A percentile compares a stretch with the other conserved stretches of the same genome.
Evolutionary conservation across 805 yeast species (phyloP).

Genomic region (Hanseniaspora lachancei): DNA sequence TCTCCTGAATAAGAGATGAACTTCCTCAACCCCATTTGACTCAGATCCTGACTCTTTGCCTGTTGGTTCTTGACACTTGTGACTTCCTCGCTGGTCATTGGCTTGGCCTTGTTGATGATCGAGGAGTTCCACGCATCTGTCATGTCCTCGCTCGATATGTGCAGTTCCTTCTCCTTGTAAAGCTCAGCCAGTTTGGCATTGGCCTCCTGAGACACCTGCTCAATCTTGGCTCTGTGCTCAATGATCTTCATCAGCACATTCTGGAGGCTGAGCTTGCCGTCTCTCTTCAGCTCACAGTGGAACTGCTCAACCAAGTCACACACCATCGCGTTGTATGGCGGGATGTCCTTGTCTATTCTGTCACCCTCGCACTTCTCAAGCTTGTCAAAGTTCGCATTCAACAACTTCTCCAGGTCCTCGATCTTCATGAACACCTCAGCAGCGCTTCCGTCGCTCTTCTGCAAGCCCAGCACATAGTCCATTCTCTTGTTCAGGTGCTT

Average conservation of each 20-base stretch:
- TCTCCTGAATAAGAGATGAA: slow-evolving; percentile 24
- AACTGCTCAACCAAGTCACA: slow-evolving; percentile 77
- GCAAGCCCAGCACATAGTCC: slow-evolving; percentile 42
- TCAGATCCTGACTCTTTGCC: not conserved
- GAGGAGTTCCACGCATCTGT: slow-evolving; percentile 87
- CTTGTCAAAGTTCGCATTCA: slow-evolving; percentile 43
- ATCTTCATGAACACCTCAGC: slow-evolving; percentile 10
- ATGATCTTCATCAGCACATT: slow-evolving; percentile 28
- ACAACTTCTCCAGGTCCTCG: slow-evolving; percentile 29
- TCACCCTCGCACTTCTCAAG: slow-evolving; percentile 40
- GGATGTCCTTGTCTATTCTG: slow-evolving; percentile 34
- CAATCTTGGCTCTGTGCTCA: slow-evolving; percentile 60
- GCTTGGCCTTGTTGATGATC: slow-evolving; percentile 46
- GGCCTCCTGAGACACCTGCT: slow-evolving; percentile 50
- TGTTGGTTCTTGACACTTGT: slow-evolving; percentile 2
- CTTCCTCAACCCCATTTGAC: slow-evolving; percentile 13
- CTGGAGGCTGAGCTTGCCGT: slow-evolving; percentile 31
- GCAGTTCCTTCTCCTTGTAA: slow-evolving; percentile 53
- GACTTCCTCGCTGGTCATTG: not conserved
- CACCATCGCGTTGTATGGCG: slow-evolving; percentile 82
- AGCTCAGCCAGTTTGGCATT: slow-evolving; percentile 53
- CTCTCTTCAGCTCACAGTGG: slow-evolving; percentile 42
- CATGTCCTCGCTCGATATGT: slow-evolving; percentile 81
- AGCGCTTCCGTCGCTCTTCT: slow-evolving; percentile 29
- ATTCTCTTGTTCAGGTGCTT: slow-evolving; percentile 59